Conservation (phyloP, 805 yeast genomes). For the Lachancea quebecensis region DNA sequence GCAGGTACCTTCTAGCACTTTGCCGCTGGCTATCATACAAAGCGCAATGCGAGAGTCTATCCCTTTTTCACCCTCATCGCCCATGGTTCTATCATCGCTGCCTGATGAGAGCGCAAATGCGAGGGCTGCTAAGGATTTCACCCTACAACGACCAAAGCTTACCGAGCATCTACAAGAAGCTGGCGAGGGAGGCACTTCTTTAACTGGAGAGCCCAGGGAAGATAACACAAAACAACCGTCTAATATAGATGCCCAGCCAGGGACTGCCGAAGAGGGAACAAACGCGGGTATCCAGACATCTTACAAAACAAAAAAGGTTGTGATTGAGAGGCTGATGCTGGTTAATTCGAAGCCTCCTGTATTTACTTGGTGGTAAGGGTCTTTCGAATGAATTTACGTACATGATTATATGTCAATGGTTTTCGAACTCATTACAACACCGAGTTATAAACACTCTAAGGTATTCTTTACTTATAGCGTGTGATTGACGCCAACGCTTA, state of each 20-base stretch:
- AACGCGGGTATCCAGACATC: background rate
- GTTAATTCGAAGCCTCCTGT: constrained; percentile 53
- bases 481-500: too few species aligned
- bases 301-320: constrained; percentile 37
- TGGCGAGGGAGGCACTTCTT: background rate
- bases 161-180: constrained; percentile 9
- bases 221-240: too few species aligned
- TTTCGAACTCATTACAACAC: too few species aligned
- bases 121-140: background rate
- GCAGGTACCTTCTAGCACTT: constrained; percentile 44
- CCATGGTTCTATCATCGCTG: constrained; percentile 15
- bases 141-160: background rate
- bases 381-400: background rate
- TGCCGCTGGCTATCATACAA: constrained; percentile 33
- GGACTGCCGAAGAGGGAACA: too few species aligned
- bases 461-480: too few species aligned
- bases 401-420: background rate
- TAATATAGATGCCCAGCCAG: too few species aligned
- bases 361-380: constrained; percentile 53
- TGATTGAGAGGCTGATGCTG: constrained; percentile 53
- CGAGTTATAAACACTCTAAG: too few species aligned
- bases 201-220: background rate
- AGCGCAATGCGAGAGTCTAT: constrained; percentile 41
- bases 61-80: constrained; percentile 15
- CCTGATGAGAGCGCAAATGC: constrained; percentile 6